These are phyloP conservation scores for Albugo laibachii DNA, from an alignment of 352 stramenopile genomes.

Conservation along the genomic window DNA sequence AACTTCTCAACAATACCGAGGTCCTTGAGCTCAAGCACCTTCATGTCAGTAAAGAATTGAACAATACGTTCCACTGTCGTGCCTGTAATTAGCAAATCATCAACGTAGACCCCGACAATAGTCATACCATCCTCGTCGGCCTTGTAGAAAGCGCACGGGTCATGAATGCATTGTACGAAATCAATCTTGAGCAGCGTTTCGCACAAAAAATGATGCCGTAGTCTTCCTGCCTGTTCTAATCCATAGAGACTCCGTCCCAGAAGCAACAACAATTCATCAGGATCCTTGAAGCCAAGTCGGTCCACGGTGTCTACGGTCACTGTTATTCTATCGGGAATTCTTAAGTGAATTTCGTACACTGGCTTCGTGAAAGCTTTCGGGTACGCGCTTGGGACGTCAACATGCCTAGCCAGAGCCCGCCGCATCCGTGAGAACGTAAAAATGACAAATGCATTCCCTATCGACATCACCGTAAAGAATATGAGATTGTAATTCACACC, in stretches of 20 bases:
- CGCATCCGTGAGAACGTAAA: neutral
- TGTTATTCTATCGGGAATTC: neutral
- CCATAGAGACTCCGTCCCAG: constrained; percentile 7
- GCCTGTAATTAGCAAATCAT: neutral
- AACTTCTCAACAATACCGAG: constrained; percentile 10
- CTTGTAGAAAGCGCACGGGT: neutral
- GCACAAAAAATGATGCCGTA: constrained; percentile 3
- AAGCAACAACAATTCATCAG: constrained; percentile 4
- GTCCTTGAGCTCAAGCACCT: constrained; percentile 11
- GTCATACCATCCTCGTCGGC: neutral
- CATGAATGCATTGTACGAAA: neutral
- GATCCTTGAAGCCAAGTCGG: neutral
- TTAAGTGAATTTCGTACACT: constrained; percentile 1
- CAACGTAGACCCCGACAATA: neutral
- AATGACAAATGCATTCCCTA: constrained; percentile 1
- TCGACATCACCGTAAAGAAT: constrained; percentile 1
- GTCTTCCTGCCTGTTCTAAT: constrained; percentile 1
- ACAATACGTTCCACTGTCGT: too few species aligned
- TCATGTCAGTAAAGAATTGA: constrained; percentile 7
- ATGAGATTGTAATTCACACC: constrained; percentile 2
- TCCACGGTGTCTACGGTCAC: too few species aligned
- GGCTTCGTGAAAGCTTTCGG: constrained; percentile 1
- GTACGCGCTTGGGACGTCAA: constrained; percentile 3
- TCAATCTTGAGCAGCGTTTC: neutral
- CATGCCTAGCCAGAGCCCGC: neutral